Conservation (phyloP, 306 rosid genomes). For the Malus asiatica region DNA sequence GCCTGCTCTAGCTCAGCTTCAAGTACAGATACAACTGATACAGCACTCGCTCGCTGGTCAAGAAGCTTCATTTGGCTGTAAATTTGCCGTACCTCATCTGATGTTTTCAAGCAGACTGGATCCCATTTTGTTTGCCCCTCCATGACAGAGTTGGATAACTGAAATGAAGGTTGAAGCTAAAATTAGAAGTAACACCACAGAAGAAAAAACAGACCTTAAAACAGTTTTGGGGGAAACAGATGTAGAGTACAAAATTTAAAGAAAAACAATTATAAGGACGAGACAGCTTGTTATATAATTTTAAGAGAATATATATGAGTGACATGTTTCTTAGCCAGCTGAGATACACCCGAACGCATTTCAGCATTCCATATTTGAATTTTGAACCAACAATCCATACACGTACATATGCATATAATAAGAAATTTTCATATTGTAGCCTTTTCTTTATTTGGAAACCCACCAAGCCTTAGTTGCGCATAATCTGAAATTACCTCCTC, state of each 20-base stretch:
- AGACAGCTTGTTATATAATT: neutral
- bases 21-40: conserved; percentile 61
- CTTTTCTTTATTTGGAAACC: neutral
- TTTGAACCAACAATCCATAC: neutral
- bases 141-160: conserved; percentile 59
- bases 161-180: conserved; percentile 50
- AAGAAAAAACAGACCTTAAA: neutral
- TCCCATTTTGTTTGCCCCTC: conserved; percentile 96
- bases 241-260: neutral
- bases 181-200: conserved; percentile 1
- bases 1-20: conserved; percentile 83
- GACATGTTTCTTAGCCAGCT: neutral
- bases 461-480: neutral
- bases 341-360: neutral
- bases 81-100: conserved; percentile 51
- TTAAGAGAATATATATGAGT: neutral
- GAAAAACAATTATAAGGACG: neutral
- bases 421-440: neutral
- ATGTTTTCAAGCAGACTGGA: conserved; percentile 52
- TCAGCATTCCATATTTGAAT: neutral
- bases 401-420: neutral
- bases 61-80: conserved; percentile 55
- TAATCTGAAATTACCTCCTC: neutral
- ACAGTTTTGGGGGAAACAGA: neutral
- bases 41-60: conserved; percentile 60